phyloP scores from a whole-genome alignment of 768 basidiomycete genomes.

The Tylopilus subfusipes region DNA sequence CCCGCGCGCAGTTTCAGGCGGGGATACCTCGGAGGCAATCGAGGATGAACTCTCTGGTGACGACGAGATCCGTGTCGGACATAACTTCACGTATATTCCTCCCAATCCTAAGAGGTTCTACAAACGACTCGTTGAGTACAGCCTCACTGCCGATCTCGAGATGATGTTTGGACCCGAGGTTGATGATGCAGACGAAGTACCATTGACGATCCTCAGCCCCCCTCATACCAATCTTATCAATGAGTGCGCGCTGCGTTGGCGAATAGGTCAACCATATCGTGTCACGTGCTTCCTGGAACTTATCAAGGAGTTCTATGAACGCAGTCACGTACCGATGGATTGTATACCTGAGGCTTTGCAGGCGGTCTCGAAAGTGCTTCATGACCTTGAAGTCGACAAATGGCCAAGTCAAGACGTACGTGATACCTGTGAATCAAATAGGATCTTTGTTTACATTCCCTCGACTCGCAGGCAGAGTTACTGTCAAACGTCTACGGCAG shows the following conservation, averaged over 20 bases:
- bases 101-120: slow-evolving; percentile 85
- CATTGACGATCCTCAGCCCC: slow-evolving; percentile 81
- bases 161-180: slow-evolving; percentile 87
- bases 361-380: slow-evolving; percentile 63
- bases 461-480: slow-evolving; percentile 53
- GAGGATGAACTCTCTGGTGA: slow-evolving; percentile 50
- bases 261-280: slow-evolving; percentile 76
- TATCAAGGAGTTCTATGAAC: slow-evolving; percentile 83
- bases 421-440: slow-evolving; percentile 13
- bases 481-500: slow-evolving; percentile 64
- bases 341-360: slow-evolving; percentile 90
- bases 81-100: slow-evolving; percentile 87
- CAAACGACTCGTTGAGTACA: slow-evolving; percentile 76
- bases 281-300: slow-evolving; percentile 79
- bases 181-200: slow-evolving; percentile 94
- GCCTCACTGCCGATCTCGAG: slow-evolving; percentile 82
- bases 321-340: slow-evolving; percentile 88
- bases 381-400: slow-evolving; percentile 64
- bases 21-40: slow-evolving; percentile 33
- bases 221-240: slow-evolving; percentile 79
- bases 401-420: slow-evolving; percentile 86
- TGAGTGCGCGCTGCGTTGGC: slow-evolving; percentile 87
- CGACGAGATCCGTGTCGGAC: slow-evolving; percentile 68
- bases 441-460: slow-evolving; percentile 2
- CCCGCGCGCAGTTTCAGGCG: not conserved